Percentiles rank a stretch among this genome's conserved stretches.
Evolutionary conservation across 306 rosid genomes (phyloP).

Genomic region (Macrotyloma uniflorum): DNA sequence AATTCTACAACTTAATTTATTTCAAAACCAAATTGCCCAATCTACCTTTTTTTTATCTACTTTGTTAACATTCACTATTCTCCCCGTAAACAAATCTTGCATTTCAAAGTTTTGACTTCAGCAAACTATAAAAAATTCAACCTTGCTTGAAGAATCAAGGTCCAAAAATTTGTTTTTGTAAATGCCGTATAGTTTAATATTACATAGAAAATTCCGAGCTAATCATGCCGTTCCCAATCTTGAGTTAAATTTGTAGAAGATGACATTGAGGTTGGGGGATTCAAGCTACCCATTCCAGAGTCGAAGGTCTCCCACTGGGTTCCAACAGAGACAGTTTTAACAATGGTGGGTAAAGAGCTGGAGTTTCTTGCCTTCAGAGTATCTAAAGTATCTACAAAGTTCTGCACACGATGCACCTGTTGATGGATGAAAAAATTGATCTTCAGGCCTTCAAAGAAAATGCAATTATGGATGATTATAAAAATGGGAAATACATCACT

Average conservation of each 20-base stretch:
- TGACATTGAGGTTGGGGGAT: conserved; percentile 56
- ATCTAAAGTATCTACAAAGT: conserved; percentile 67
- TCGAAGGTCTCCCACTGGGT: conserved; percentile 71
- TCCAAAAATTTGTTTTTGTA: conserved; percentile 17
- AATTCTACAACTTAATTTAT: no score
- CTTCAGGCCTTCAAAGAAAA: conserved; percentile 29
- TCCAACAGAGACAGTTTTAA: conserved; percentile 61
- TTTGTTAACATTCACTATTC: no score
- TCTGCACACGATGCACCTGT: conserved; percentile 86
- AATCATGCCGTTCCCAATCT: conserved; percentile 59
- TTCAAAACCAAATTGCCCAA: no score
- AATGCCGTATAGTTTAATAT: conserved; percentile 22
- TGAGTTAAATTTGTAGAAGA: conserved; percentile 55
- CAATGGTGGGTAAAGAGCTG: conserved; percentile 48
- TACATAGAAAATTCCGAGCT: conserved; percentile 34
- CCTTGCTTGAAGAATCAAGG: conserved; percentile 21
- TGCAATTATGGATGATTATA: neutral
- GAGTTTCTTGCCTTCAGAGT: conserved; percentile 64
- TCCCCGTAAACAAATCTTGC: no score
- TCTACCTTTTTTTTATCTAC: no score
- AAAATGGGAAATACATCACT: neutral
- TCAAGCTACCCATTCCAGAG: conserved; percentile 71
- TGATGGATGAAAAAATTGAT: conserved; percentile 3
- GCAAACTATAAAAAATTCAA: conserved; percentile 31
- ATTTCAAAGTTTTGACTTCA: neutral